Evolutionary conservation across 495 filamentous ascomycete genomes (phyloP), one percentile per base, ranked within the genome.

Genomic region (Tuber melanosporum): DNA sequence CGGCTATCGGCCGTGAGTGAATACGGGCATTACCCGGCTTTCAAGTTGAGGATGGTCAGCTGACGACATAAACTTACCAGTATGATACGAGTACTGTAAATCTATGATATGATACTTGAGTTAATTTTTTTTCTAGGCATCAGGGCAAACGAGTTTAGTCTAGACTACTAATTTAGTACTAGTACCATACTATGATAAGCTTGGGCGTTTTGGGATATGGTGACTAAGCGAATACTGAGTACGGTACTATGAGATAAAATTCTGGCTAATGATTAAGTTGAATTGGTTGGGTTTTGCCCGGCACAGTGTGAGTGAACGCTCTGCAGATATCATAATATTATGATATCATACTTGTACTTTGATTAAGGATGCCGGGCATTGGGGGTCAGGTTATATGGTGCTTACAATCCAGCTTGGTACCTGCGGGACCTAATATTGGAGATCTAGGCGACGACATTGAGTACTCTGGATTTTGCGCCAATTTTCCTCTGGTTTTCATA

Each of bases 11-110:
- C 36, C n/a, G 41, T 8, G 57, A 10, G 75, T 57, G 15, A n/a
- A 10, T 32, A 1, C n/a, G 52, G 52, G n/a, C 52, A 46, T 80
- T 80, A 80, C 77, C 78, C 78, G 78, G 78, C 73, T 62, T 46
- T 32, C 22, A 41, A 15, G 19, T 32, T 17, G 39, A 8, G 22
- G 12, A 19, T 8, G 22, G 12, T 15, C 42, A 7, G 12, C 32
- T 46, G 39, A 72, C 71, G 41, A n/a, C 36, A 20, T 72, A 32
- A 32, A 32, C 1, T 32, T 32, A 32, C 0, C 32, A 1, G 32
- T 32, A 32, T 32, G 32, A 32, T 32, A n/a, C n/a, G n/a, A n/a
- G n/a, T 32, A 32, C 32, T 1, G 32, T 32, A 32, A 32, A 32
- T 32, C 1, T 32, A 32, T 32, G 32, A 32, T 32, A 32, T 32